Evolutionary conservation across 805 yeast species (phyloP).

Genomic region (Isabelozyma pseudorhagii): DNA sequence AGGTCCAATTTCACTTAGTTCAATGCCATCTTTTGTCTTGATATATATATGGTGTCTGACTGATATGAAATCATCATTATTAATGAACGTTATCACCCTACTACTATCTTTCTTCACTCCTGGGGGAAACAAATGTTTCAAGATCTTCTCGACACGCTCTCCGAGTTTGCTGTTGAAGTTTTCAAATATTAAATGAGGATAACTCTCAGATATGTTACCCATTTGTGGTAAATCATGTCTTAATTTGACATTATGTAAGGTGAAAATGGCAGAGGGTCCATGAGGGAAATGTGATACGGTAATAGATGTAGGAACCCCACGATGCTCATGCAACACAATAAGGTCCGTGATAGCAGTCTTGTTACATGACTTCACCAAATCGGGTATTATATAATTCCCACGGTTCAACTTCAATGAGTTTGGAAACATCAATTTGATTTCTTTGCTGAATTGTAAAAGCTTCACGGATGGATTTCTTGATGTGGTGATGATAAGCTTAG

Average conservation of each 20-base stretch:
- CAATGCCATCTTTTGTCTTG: conserved; percentile 82
- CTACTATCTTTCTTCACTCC: conserved; percentile 91
- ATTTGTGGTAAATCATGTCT: conserved; percentile 87
- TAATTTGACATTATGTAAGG: conserved; percentile 88
- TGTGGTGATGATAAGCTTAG: conserved; percentile 88
- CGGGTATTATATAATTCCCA: conserved; percentile 87
- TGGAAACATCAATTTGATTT: conserved; percentile 84
- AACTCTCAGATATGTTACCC: conserved; percentile 87
- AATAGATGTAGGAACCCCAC: conserved; percentile 96
- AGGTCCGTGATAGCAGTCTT: conserved; percentile 80
- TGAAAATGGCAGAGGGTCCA: conserved; percentile 94
- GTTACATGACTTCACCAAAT: conserved; percentile 79
- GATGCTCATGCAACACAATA: conserved; percentile 86
- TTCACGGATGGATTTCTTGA: conserved; percentile 87
- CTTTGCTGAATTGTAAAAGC: conserved; percentile 88
- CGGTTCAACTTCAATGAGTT: conserved; percentile 85
- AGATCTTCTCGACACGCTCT: conserved; percentile 69
- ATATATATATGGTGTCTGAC: conserved; percentile 96
- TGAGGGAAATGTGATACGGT: conserved; percentile 95
- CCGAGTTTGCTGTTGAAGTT: conserved; percentile 83
- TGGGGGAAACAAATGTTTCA: conserved; percentile 92
- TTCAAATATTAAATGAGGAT: conserved; percentile 92
- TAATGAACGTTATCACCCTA: conserved; percentile 89
- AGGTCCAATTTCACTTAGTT: conserved; percentile 97
- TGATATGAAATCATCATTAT: conserved; percentile 85